These are phyloP conservation scores for Saccharum hybrid DNA, from an alignment of 202 grass and related monocot species.

Conservation along the genomic window DNA sequence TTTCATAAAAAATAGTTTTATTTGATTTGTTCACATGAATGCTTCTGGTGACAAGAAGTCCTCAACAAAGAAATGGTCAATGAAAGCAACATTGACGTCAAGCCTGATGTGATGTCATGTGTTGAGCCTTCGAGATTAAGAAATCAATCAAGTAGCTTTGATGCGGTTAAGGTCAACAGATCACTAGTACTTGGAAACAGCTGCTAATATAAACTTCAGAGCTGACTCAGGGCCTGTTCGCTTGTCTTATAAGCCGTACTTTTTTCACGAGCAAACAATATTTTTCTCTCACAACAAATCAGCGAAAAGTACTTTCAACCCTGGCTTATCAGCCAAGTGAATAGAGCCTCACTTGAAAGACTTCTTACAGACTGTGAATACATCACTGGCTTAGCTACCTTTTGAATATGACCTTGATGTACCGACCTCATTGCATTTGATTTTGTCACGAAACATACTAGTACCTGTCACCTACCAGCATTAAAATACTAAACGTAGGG, in stretches of 20 bases:
- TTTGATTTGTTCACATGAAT: not conserved
- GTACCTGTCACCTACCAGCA: not conserved
- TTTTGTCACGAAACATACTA: not conserved
- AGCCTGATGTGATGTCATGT: not conserved
- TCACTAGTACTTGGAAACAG: not conserved
- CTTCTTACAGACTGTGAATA: too few relatives aligned
- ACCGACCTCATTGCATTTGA: not conserved
- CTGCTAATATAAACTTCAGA: slow-evolving; percentile 26
- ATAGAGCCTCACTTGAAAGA: not conserved
- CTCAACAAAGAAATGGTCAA: slow-evolving; percentile 24
- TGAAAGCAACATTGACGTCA: not conserved
- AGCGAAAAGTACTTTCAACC: too few relatives aligned
- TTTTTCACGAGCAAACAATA: too few relatives aligned
- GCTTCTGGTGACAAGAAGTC: not conserved
- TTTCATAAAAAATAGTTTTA: not conserved
- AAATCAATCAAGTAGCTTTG: not conserved
- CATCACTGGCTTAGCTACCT: not conserved
- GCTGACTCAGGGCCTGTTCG: not conserved
- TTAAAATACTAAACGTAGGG: not conserved
- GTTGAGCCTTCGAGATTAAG: slow-evolving; percentile 18
- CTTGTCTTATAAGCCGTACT: too few relatives aligned
- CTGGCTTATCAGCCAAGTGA: too few relatives aligned
- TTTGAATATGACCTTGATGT: not conserved
- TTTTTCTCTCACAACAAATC: too few relatives aligned
- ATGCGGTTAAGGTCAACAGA: slow-evolving; percentile 22